Conservation (phyloP, 2,329 filamentous ascomycete genomes). For the Cercospora canescens region DNA sequence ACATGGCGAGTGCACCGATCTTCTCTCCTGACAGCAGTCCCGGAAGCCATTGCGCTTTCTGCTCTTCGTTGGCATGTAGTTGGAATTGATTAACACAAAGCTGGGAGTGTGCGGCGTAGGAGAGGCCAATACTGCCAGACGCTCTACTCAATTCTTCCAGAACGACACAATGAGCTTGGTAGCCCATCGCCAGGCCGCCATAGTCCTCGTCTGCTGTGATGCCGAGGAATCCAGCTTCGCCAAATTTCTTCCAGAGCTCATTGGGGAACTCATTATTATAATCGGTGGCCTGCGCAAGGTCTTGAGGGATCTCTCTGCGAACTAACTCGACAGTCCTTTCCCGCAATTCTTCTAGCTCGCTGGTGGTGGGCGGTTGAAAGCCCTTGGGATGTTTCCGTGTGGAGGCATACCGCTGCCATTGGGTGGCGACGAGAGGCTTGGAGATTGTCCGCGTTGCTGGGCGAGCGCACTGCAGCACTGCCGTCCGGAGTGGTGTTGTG, state of each 20-base stretch:
- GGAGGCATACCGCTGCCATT: slow-evolving; percentile 53
- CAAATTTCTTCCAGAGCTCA: slow-evolving; percentile 91
- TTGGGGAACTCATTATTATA: slow-evolving; percentile 82
- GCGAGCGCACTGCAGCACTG: slow-evolving; percentile 25
- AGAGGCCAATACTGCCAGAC: slow-evolving; percentile 76
- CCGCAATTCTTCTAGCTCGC: slow-evolving; percentile 77
- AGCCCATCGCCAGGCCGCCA: slow-evolving; percentile 87
- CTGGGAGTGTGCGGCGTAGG: slow-evolving; percentile 94
- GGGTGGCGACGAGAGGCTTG: slow-evolving; percentile 16
- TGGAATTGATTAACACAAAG: slow-evolving; percentile 95
- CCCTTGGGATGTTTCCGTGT: slow-evolving; percentile 65
- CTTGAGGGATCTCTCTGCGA: slow-evolving; percentile 79
- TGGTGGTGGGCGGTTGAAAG: slow-evolving; percentile 67
- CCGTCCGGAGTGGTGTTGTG: slow-evolving; percentile 26
- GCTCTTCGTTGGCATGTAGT: slow-evolving; percentile 76
- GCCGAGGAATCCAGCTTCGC: slow-evolving; percentile 85
- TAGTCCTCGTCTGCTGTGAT: slow-evolving; percentile 92
- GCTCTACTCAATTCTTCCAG: slow-evolving; percentile 94
- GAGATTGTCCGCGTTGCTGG: neutral
- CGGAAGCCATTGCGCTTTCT: slow-evolving; percentile 80
- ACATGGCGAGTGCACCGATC: slow-evolving; percentile 92
- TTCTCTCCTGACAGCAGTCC: slow-evolving; percentile 76
- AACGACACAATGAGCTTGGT: slow-evolving; percentile 93
- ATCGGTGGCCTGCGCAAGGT: slow-evolving; percentile 81
- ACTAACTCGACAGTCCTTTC: slow-evolving; percentile 88